Conservation (phyloP, 306 rosid genomes). For the Cucurbita pepo region DNA sequence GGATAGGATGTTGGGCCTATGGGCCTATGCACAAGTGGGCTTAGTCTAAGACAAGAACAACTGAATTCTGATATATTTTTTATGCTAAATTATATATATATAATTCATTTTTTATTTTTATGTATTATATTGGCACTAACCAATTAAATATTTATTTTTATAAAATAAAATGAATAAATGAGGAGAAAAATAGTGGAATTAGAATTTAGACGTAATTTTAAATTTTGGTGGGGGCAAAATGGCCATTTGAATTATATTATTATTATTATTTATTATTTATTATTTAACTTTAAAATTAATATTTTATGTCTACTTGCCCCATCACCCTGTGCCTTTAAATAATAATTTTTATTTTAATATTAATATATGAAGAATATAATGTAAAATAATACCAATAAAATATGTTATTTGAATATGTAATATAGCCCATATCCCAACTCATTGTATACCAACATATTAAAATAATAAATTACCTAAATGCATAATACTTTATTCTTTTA, state of each 20-base stretch:
- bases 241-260: background rate
- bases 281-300: background rate
- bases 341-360: background rate
- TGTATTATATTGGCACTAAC: no score
- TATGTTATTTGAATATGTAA: background rate
- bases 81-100: no score
- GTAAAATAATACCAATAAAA: background rate
- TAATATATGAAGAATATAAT: background rate
- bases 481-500: background rate
- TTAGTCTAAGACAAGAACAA: background rate
- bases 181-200: no score
- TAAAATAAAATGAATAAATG: no score
- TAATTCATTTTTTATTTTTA: no score
- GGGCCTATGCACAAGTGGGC: background rate
- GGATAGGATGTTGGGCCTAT: background rate
- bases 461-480: background rate
- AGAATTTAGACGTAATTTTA: no score
- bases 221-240: background rate
- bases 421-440: background rate
- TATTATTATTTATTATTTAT: background rate
- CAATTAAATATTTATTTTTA: no score
- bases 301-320: constrained; percentile 2
- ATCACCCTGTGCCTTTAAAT: background rate
- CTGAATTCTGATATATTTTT: no score
- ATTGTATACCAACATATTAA: background rate